Evolutionary conservation across 2,329 filamentous ascomycete genomes (phyloP).

Genomic region (Cercospora nicotianae): DNA sequence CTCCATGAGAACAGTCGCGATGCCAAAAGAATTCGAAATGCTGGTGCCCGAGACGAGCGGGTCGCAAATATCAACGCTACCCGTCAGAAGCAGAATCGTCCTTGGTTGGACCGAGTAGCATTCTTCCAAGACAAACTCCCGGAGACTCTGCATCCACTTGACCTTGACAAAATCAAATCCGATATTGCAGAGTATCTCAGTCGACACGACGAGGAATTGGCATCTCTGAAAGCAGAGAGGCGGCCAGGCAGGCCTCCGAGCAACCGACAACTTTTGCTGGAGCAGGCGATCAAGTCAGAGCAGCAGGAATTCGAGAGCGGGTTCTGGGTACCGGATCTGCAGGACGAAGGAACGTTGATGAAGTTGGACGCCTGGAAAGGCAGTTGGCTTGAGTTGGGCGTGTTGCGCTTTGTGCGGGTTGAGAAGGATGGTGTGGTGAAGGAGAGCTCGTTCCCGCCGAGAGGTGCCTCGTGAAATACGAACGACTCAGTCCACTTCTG

Average conservation of each 20-base stretch:
- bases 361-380: constrained; percentile 75
- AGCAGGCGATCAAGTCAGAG: constrained; percentile 68
- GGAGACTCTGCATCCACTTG: constrained; percentile 48
- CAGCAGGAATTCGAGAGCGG: constrained; percentile 79
- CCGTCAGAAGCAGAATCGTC: constrained; percentile 68
- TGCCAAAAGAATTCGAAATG: constrained; percentile 75
- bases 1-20: constrained; percentile 89
- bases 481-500: neutral
- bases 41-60: constrained; percentile 77
- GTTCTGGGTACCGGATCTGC: constrained; percentile 82
- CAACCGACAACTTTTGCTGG: constrained; percentile 73
- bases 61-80: constrained; percentile 70
- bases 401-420: constrained; percentile 74
- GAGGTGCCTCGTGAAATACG: constrained; percentile 37
- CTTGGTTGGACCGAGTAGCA: constrained; percentile 63
- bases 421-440: constrained; percentile 63
- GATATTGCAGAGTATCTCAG: constrained; percentile 51
- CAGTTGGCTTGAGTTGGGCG: constrained; percentile 76
- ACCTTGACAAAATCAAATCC: constrained; percentile 57
- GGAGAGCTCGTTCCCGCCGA: constrained; percentile 76
- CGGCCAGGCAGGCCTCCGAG: constrained; percentile 77
- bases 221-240: constrained; percentile 64
- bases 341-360: constrained; percentile 63
- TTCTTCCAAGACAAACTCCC: constrained; percentile 63
- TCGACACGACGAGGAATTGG: constrained; percentile 70